Conservation (phyloP, 2,329 filamentous ascomycete genomes). For the Aspergillus novoparasiticus region DNA sequence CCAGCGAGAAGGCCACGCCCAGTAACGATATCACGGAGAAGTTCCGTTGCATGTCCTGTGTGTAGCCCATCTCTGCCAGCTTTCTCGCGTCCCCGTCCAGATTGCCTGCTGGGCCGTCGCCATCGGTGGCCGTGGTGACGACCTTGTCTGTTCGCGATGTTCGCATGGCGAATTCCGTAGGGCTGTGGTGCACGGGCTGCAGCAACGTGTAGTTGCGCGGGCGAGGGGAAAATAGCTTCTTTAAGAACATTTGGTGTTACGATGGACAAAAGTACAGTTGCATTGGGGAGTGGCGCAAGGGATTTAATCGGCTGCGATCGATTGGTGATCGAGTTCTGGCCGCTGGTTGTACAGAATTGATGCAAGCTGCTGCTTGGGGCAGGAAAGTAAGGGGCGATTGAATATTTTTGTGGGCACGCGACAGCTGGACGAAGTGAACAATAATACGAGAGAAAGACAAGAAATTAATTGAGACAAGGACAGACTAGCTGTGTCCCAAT, state of each 20-base stretch:
- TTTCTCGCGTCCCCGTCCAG: slow-evolving; percentile 42
- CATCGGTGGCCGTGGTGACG: neutral
- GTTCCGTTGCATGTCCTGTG: slow-evolving; percentile 48
- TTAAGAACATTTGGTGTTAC: neutral
- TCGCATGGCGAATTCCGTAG: slow-evolving; percentile 1
- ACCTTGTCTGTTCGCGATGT: neutral
- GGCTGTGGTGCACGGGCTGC: neutral
- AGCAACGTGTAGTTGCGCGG: neutral
- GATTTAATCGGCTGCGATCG: neutral
- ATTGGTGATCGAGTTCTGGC: neutral
- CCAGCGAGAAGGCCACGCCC: slow-evolving; percentile 53
- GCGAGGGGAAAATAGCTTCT: neutral
- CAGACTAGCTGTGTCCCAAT: neutral
- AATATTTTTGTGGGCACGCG: neutral
- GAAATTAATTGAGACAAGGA: neutral
- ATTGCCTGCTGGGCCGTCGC: neutral
- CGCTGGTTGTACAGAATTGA: neutral
- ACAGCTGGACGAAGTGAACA: neutral
- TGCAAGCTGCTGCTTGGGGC: neutral
- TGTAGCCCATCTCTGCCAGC: slow-evolving; percentile 52
- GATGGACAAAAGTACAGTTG: neutral
- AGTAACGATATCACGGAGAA: slow-evolving; percentile 52
- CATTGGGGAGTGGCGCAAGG: neutral
- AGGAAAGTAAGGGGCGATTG: neutral
- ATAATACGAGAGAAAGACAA: neutral